Percentiles rank a stretch among this genome's conserved stretches.
These are phyloP conservation scores for Candida taoyuanica DNA, from an alignment of 805 yeast genomes.

Conservation along the genomic window DNA sequence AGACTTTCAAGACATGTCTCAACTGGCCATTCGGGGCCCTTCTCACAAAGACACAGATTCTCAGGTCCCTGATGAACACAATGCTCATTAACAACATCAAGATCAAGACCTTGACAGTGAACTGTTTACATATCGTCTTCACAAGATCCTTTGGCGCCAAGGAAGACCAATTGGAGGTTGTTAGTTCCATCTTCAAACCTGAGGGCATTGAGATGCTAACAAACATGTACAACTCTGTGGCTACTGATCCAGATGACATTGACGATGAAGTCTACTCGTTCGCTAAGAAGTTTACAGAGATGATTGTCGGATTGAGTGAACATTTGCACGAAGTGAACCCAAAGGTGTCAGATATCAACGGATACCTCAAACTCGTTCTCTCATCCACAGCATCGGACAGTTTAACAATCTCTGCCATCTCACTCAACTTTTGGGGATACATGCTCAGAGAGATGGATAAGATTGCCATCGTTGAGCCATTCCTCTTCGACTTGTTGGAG, in stretches of 20 bases:
- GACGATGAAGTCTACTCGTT: conserved; percentile 79
- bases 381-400: conserved; percentile 81
- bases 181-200: conserved; percentile 70
- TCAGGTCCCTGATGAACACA: conserved; percentile 57
- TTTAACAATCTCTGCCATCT: conserved; percentile 83
- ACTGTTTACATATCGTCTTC: conserved; percentile 83
- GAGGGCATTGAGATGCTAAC: conserved; percentile 70
- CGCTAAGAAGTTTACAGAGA: conserved; percentile 85
- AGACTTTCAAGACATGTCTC: conserved; percentile 82
- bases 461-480: conserved; percentile 44
- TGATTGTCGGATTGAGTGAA: conserved; percentile 83
- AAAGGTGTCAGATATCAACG: conserved; percentile 55
- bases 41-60: conserved; percentile 59
- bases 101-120: conserved; percentile 79
- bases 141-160: conserved; percentile 66
- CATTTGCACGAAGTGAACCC: conserved; percentile 50
- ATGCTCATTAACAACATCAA: conserved; percentile 56
- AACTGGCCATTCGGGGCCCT: conserved; percentile 87
- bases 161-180: conserved; percentile 69
- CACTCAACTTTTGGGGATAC: conserved; percentile 92
- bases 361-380: conserved; percentile 69
- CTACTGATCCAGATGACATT: conserved; percentile 61
- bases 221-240: conserved; percentile 51
- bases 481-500: conserved; percentile 67
- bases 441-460: conserved; percentile 74